These are phyloP conservation scores for Allomyces macrogynus DNA, from an alignment of 192 early-diverging fungal species.

Conservation along the genomic window DNA sequence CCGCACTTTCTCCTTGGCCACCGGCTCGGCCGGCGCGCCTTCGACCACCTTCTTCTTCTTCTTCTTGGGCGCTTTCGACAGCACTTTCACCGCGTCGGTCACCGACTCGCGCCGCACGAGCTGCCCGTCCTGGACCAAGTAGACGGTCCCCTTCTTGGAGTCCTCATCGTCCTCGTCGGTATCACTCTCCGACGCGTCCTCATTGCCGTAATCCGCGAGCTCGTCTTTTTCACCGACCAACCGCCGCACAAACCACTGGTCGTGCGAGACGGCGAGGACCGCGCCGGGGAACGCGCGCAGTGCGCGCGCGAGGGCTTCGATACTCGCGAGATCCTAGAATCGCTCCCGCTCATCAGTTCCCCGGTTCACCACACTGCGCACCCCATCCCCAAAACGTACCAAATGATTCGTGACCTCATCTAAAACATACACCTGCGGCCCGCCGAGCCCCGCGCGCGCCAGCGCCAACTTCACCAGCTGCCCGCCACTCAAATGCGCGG, in stretches of 20 bases:
- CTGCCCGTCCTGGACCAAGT: too few relatives aligned
- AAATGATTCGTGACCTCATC: slow-evolving; percentile 80
- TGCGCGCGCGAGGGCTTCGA: slow-evolving; percentile 47
- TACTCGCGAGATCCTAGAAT: slow-evolving; percentile 57
- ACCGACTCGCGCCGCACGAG: too few relatives aligned
- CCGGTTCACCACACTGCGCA: background rate
- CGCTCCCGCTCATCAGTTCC: background rate
- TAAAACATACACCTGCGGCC: slow-evolving; percentile 47
- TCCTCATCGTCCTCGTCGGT: too few relatives aligned
- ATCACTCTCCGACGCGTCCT: slow-evolving; percentile 1
- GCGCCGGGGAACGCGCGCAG: slow-evolving; percentile 52
- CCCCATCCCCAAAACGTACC: background rate
- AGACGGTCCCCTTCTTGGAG: too few relatives aligned
- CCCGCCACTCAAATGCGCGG: slow-evolving; percentile 56
- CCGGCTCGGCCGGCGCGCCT: too few relatives aligned
- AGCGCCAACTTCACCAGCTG: slow-evolving; percentile 60
- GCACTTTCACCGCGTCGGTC: too few relatives aligned
- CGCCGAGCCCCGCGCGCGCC: slow-evolving; percentile 37
- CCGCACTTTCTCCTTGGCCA: too few relatives aligned
- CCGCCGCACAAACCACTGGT: slow-evolving; percentile 59
- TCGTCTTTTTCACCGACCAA: slow-evolving; percentile 24
- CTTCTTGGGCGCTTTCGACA: too few relatives aligned
- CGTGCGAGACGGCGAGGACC: slow-evolving; percentile 68
- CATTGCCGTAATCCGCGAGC: slow-evolving; percentile 9
- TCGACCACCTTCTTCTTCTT: too few relatives aligned